phyloP scores from a whole-genome alignment of 805 yeast genomes.

The Candida manassasensis region DNA sequence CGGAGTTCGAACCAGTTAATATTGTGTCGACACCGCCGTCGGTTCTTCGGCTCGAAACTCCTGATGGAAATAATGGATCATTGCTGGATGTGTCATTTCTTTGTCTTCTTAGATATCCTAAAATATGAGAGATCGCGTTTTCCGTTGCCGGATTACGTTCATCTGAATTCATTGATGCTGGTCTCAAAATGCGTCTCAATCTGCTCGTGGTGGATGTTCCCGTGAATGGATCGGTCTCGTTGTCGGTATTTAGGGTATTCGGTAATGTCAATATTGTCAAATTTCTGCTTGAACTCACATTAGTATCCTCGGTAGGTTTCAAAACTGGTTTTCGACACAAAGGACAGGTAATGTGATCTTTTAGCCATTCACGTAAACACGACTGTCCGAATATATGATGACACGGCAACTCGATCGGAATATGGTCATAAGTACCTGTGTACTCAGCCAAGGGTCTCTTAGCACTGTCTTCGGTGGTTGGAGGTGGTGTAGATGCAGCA shows the following conservation, averaged over 20 bases:
- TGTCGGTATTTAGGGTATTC: slow-evolving; percentile 5
- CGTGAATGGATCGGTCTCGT: slow-evolving; percentile 1
- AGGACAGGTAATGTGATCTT: slow-evolving; percentile 73
- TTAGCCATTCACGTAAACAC: slow-evolving; percentile 85
- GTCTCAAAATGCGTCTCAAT: slow-evolving; percentile 4
- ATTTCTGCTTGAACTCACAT: slow-evolving; percentile 9
- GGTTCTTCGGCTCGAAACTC: slow-evolving; percentile 46
- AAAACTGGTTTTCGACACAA: slow-evolving; percentile 62
- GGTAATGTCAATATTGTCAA: slow-evolving; percentile 28
- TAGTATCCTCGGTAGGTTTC: slow-evolving; percentile 13
- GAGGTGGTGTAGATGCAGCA: slow-evolving; percentile 8
- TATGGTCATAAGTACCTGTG: slow-evolving; percentile 39
- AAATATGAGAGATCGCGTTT: slow-evolving; percentile 5
- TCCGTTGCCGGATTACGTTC: neutral
- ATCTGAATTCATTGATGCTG: slow-evolving; percentile 2
- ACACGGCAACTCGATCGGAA: slow-evolving; percentile 76
- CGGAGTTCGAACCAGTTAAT: slow-evolving; percentile 9
- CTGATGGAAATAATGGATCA: slow-evolving; percentile 36
- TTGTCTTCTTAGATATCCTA: slow-evolving; percentile 8
- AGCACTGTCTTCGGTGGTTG: no score
- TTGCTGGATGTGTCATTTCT: slow-evolving; percentile 5
- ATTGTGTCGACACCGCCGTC: slow-evolving; percentile 41
- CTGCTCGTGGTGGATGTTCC: slow-evolving; percentile 3
- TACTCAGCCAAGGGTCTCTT: slow-evolving; percentile 16
- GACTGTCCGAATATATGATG: slow-evolving; percentile 80